Evolutionary conservation across 192 early-diverging fungal species (phyloP).

Genomic region (Gigaspora rosea): DNA sequence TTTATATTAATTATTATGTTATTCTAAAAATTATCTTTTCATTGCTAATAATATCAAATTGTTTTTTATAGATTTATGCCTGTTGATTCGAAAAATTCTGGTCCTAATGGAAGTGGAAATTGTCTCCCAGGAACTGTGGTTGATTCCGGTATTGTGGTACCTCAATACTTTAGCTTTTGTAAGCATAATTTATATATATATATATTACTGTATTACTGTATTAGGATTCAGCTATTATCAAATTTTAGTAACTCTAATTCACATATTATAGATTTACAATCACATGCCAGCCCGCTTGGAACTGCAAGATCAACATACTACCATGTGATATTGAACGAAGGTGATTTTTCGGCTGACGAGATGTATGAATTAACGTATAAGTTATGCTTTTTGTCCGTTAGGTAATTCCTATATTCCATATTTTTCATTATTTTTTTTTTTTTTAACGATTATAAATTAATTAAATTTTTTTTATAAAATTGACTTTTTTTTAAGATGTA

Average conservation of each 20-base stretch:
- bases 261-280: constrained; percentile 57
- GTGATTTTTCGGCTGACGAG: neutral
- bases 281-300: constrained; percentile 87
- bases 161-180: constrained; percentile 58
- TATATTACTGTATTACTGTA: no score
- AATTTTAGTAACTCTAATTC: neutral
- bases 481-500: constrained; percentile 78
- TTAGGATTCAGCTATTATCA: neutral
- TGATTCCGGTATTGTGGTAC: constrained; percentile 69
- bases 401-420: neutral
- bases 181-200: neutral
- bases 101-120: constrained; percentile 76
- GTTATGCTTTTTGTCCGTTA: constrained; percentile 58
- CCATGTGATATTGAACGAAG: constrained; percentile 74
- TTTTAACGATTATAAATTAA: neutral
- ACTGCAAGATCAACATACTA: constrained; percentile 91
- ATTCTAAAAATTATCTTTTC: no score
- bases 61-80: neutral
- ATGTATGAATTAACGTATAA: constrained; percentile 82
- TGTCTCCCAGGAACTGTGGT: constrained; percentile 76
- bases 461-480: neutral
- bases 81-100: constrained; percentile 32
- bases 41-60: neutral
- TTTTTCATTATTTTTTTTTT: neutral
- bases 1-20: neutral